Percentiles rank a stretch among this genome's conserved stretches.
These are phyloP conservation scores for Dioszegia aurantiaca DNA, from an alignment of 768 basidiomycete genomes.

Conservation along the genomic window DNA sequence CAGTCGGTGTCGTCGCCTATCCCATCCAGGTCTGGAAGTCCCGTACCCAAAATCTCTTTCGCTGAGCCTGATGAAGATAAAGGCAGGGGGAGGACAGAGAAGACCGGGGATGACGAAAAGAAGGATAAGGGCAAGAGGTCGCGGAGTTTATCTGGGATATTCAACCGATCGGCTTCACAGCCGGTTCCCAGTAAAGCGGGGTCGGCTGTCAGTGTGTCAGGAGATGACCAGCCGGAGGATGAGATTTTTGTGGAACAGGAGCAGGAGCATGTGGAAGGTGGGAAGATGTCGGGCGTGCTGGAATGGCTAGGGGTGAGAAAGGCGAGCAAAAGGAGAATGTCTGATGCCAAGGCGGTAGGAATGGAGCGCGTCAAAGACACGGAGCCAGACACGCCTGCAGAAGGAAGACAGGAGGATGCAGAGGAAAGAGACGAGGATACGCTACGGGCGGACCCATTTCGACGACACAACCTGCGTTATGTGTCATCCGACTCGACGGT, in stretches of 20 bases:
- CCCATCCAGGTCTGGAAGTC: slow-evolving; percentile 36
- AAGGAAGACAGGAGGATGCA: neutral
- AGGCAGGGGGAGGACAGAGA: slow-evolving; percentile 3
- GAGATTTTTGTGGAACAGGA: slow-evolving; percentile 1
- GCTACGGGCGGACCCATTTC: neutral
- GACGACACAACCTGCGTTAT: neutral
- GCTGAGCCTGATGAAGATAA: slow-evolving; percentile 24
- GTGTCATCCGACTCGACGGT: neutral
- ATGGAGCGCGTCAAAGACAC: neutral
- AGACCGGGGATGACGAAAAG: neutral
- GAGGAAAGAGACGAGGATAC: neutral
- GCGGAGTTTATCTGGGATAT: slow-evolving; percentile 40
- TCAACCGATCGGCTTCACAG: slow-evolving; percentile 18
- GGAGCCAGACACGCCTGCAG: neutral
- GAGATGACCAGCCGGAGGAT: neutral
- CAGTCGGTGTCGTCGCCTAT: slow-evolving; percentile 44
- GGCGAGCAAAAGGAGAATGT: slow-evolving; percentile 26
- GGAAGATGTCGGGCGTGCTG: slow-evolving; percentile 26
- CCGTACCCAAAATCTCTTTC: slow-evolving; percentile 35
- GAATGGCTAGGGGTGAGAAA: slow-evolving; percentile 46
- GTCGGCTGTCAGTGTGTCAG: slow-evolving; percentile 1
- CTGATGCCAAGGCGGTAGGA: slow-evolving; percentile 13
- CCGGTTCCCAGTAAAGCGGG: neutral
- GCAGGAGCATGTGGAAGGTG: neutral
- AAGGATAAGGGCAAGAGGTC: slow-evolving; percentile 29